Conservation (phyloP, 2,329 filamentous ascomycete species). For the Aspergillaceae sp. region DNA sequence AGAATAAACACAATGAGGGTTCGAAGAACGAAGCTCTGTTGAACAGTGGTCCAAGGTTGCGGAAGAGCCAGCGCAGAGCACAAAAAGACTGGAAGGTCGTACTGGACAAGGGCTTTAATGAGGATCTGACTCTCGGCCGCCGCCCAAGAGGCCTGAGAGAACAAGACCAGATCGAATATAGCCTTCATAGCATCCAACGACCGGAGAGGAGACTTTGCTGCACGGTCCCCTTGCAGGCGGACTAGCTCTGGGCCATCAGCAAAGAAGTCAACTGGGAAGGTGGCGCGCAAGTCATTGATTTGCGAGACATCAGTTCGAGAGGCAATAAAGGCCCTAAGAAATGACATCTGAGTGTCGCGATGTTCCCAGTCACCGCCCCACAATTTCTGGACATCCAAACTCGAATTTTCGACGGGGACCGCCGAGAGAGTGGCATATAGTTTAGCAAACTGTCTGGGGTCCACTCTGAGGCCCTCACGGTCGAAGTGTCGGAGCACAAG, state of each 20-base stretch:
- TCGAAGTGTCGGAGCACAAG: constrained; percentile 74
- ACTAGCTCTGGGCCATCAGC: constrained; percentile 52
- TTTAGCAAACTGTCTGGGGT: constrained; percentile 68
- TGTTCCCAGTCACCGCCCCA: constrained; percentile 89
- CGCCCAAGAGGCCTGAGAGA: constrained; percentile 49
- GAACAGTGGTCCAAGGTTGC: constrained; percentile 41
- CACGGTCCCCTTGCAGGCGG: constrained; percentile 53
- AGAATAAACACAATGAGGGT: constrained; percentile 72
- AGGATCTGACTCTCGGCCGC: constrained; percentile 49
- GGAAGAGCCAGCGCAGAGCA: constrained; percentile 41
- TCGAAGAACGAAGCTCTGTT: constrained; percentile 41
- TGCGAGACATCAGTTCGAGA: constrained; percentile 71
- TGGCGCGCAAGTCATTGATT: constrained; percentile 70
- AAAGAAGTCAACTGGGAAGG: constrained; percentile 62
- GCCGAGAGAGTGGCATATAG: constrained; percentile 72
- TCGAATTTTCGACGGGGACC: constrained; percentile 53
- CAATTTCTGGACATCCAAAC: constrained; percentile 74
- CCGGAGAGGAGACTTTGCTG: constrained; percentile 75
- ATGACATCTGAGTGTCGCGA: constrained; percentile 83
- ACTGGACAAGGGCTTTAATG: constrained; percentile 53
- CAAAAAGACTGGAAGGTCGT: constrained; percentile 42
- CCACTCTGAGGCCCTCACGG: constrained; percentile 64
- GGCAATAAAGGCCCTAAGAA: constrained; percentile 77
- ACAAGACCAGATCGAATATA: constrained; percentile 55
- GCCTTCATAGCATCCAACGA: constrained; percentile 74